phyloP scores from a whole-genome alignment of 1,284 basidiomycete species.

The Irpex lacteus region DNA sequence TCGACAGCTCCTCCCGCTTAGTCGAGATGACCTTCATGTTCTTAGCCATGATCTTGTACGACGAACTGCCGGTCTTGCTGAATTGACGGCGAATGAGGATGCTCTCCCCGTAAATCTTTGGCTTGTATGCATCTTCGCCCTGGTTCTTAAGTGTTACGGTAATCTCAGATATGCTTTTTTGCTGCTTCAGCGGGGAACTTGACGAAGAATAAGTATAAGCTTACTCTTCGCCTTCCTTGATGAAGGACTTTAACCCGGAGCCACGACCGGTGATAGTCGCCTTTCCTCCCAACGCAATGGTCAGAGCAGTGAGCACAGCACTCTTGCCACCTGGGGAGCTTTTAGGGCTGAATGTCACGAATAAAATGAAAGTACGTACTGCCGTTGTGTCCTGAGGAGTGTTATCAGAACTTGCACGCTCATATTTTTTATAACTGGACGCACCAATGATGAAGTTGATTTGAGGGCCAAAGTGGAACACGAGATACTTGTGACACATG shows the following conservation, averaged over 20 bases:
- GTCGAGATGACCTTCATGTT: constrained; percentile 68
- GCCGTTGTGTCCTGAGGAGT: constrained; percentile 66
- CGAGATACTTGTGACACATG: constrained; percentile 92
- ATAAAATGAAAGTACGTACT: constrained; percentile 44
- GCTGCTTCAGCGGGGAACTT: neutral
- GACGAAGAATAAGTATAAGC: neutral
- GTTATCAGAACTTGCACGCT: neutral
- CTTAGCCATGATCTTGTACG: constrained; percentile 84
- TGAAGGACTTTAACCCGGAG: constrained; percentile 83
- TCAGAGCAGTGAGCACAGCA: constrained; percentile 91
- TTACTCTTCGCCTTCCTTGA: constrained; percentile 82
- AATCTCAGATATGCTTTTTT: constrained; percentile 67
- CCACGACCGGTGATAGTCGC: constrained; percentile 88
- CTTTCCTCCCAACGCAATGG: constrained; percentile 92
- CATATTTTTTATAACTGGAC: constrained; percentile 23
- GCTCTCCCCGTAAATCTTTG: constrained; percentile 77
- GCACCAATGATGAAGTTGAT: constrained; percentile 97
- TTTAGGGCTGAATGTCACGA: neutral
- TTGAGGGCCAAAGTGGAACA: constrained; percentile 82
- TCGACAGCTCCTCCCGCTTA: constrained; percentile 84
- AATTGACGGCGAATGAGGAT: constrained; percentile 87
- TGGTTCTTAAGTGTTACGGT: constrained; percentile 83
- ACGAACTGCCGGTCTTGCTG: constrained; percentile 68
- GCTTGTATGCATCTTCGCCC: constrained; percentile 87
- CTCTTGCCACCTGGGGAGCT: constrained; percentile 81